These are phyloP conservation scores for Crithidia mellificae DNA, from an alignment of 208 protist species.

Conservation along the genomic window DNA sequence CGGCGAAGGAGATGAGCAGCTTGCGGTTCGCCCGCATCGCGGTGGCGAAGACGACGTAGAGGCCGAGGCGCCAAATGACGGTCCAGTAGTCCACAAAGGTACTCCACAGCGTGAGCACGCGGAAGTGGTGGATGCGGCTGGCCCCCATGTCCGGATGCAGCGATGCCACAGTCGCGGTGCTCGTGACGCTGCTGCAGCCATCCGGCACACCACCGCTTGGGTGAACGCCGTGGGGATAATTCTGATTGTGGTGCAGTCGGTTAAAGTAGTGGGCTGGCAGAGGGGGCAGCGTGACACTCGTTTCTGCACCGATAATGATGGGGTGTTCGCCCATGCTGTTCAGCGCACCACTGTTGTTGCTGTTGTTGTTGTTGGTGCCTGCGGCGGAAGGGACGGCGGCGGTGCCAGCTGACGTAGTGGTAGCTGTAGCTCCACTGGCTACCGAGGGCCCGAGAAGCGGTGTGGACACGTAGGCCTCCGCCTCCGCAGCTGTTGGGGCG, in stretches of 20 bases:
- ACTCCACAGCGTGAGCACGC: slow-evolving; percentile 34
- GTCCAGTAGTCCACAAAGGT: slow-evolving; percentile 62
- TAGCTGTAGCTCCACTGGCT: too few relatives aligned
- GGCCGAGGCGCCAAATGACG: slow-evolving; percentile 77
- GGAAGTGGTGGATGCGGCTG: slow-evolving; percentile 31
- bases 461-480: slow-evolving; percentile 6
- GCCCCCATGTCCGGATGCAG: slow-evolving; percentile 28
- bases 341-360: too few relatives aligned
- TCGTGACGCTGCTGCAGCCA: slow-evolving; percentile 3
- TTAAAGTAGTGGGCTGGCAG: background rate
- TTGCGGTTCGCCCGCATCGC: slow-evolving; percentile 79
- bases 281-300: background rate
- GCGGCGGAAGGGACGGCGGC: background rate
- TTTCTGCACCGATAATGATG: slow-evolving; percentile 23
- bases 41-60: slow-evolving; percentile 69
- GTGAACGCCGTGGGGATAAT: background rate
- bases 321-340: background rate
- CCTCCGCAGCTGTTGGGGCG: too few relatives aligned
- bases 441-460: too few relatives aligned
- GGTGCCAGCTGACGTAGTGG: too few relatives aligned
- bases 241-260: background rate
- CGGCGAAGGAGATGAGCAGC: slow-evolving; percentile 75
- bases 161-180: background rate
- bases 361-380: background rate
- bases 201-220: background rate